phyloP scores from a whole-genome alignment of 306 rosid species.

The Pyrus communis region DNA sequence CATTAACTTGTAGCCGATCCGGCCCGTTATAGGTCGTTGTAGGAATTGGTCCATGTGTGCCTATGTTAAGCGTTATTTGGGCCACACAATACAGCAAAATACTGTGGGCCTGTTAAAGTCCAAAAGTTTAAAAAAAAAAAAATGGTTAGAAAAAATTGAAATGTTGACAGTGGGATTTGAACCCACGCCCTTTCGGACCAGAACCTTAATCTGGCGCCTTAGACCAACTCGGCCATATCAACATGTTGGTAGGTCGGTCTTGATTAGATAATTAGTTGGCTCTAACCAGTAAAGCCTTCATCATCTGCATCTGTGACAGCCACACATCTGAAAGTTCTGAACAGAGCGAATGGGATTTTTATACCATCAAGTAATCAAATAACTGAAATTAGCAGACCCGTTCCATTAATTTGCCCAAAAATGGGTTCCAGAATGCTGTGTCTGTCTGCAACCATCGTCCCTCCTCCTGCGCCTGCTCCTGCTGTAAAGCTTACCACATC shows the following conservation, averaged over 20 bases:
- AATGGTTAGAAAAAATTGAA: neutral
- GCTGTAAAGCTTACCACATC: neutral
- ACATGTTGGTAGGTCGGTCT: neutral
- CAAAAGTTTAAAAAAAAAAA: neutral
- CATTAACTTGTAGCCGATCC: neutral
- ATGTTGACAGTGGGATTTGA: slow-evolving; percentile 21
- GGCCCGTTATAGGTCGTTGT: neutral
- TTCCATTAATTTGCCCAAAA: neutral
- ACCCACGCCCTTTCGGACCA: slow-evolving; percentile 24
- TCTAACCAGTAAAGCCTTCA: neutral
- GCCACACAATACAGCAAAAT: neutral
- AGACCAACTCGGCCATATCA: slow-evolving; percentile 23
- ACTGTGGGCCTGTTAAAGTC: neutral
- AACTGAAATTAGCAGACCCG: neutral
- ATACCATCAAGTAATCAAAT: neutral
- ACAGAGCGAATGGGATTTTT: neutral
- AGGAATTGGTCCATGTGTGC: neutral
- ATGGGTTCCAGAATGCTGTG: slow-evolving; percentile 4
- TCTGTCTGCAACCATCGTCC: neutral
- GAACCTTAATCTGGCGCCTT: slow-evolving; percentile 23
- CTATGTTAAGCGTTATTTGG: neutral
- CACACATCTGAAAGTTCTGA: neutral
- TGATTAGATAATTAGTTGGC: rapidly evolving
- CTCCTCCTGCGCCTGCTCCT: neutral
- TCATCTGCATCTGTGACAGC: neutral